Conservation (phyloP, 768 basidiomycete species). For the Boletus subparvulus region DNA sequence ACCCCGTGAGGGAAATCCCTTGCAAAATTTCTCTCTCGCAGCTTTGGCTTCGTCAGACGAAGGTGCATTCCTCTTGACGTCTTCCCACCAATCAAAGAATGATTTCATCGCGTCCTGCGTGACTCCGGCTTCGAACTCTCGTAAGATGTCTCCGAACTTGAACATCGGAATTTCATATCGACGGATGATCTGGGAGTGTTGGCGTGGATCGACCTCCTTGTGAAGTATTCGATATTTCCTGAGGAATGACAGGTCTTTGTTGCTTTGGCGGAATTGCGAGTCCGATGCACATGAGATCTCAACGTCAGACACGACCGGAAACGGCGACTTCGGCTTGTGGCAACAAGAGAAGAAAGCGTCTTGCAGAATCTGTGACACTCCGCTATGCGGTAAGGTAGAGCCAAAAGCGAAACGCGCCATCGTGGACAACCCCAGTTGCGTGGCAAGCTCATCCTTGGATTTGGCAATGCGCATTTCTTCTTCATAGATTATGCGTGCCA, state of each 20-base stretch:
- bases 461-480: conserved; percentile 50
- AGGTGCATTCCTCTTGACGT: not conserved
- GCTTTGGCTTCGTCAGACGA: not conserved
- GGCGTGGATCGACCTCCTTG: not conserved
- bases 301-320: conserved; percentile 14
- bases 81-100: conserved; percentile 16
- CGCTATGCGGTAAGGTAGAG: conserved; percentile 28
- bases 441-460: not conserved
- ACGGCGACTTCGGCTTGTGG: not conserved
- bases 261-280: conserved; percentile 5
- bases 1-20: conserved; percentile 49
- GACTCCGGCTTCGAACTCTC: conserved; percentile 12
- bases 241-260: conserved; percentile 6
- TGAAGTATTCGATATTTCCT: conserved; percentile 6
- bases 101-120: conserved; percentile 2
- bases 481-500: conserved; percentile 83
- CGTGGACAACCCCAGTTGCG: conserved; percentile 55
- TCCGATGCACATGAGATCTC: conserved; percentile 6
- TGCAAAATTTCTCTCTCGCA: conserved; percentile 7
- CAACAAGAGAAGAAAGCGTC: conserved; percentile 15
- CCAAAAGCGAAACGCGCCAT: conserved; percentile 80
- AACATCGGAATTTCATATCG: conserved; percentile 7
- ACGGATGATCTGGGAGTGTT: conserved; percentile 3
- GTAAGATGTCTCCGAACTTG: conserved; percentile 6
- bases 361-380: conserved; percentile 14